Base-by-base conservation (phyloP, 1,284 basidiomycete genomes). In the Microbotryum lychnidis-dioicae region DNA sequence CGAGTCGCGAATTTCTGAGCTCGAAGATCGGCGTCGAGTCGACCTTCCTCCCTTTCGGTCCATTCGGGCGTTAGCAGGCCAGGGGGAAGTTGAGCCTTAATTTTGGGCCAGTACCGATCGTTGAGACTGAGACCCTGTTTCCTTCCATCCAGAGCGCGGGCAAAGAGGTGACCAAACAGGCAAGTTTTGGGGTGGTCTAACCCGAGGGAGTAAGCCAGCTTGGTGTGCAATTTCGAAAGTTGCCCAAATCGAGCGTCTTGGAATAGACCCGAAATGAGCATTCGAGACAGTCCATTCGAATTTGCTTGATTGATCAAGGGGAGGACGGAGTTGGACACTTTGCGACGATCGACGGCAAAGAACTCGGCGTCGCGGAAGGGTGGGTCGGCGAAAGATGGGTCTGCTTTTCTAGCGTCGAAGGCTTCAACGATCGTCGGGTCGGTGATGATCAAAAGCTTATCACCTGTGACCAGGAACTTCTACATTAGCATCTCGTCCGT, bases 401-500 rank as follows among this genome's bases (percentile, higher is more conserved):
- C 58, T 4, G 69, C 61, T n/a, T 65, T 60, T 10, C 56, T 20
- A 21, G 57, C 33, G 31, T 31, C 29, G 52, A 73, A 74, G 0
- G 60, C 47, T 1, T 53, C 25, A 21, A 71, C 68, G 53, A 73
- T 48, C 20, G 42, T 16, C 2, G 65, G 67, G 23, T 71, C 67
- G 54, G 64, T 71, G 33, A 71, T 70, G 14, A 71, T 58, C 2
- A 70, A 56, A n/a, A 72, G 64, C 45, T 62, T 59, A 57, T 73
- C 73, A 33, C 68, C 68, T 61, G 45, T 6, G 31, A 6, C 18
- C 7, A n/a, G 10, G 23, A 3, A 18, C 16, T 18, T 16, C 37
- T 16, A 20, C 8, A 44, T 46, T 31, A 31, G 20, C 4, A 8
- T n/a, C 3, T 25, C 16, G 3, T 49, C n/a, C 12, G 21, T 21